phyloP scores from a whole-genome alignment of 1,284 basidiomycete species.

The Sanghuangporus baumii region DNA sequence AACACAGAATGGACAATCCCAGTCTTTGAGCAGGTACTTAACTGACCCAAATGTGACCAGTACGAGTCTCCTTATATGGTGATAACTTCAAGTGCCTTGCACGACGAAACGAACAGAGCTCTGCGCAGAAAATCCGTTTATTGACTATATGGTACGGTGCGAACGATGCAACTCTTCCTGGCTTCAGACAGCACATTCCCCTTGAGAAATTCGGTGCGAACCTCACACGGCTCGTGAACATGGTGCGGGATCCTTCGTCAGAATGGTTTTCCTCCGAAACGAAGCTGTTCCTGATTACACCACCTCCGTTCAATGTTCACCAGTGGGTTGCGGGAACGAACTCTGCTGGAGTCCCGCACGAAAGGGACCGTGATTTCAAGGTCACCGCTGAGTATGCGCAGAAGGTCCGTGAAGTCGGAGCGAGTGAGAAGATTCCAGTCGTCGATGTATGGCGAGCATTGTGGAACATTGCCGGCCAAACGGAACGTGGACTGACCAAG shows the following conservation, averaged over 20 bases:
- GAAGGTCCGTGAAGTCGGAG: slow-evolving; percentile 58
- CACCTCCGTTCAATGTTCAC: slow-evolving; percentile 73
- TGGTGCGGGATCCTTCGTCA: slow-evolving; percentile 58
- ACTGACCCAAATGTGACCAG: slow-evolving; percentile 37
- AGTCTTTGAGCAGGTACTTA: slow-evolving; percentile 63
- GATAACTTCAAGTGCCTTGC: background rate
- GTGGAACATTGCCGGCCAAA: slow-evolving; percentile 59
- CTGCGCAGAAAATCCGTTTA: slow-evolving; percentile 59
- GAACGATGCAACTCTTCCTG: slow-evolving; percentile 66
- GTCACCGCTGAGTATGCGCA: slow-evolving; percentile 64
- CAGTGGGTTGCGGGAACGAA: slow-evolving; percentile 44
- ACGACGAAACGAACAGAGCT: slow-evolving; percentile 38
- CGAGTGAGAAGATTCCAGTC: slow-evolving; percentile 47
- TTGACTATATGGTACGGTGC: slow-evolving; percentile 88
- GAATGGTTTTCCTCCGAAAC: slow-evolving; percentile 69
- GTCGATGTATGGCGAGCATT: slow-evolving; percentile 68
- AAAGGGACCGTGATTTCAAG: slow-evolving; percentile 54
- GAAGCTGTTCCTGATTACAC: slow-evolving; percentile 73
- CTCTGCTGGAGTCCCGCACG: slow-evolving; percentile 36
- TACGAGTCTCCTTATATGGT: slow-evolving; percentile 17
- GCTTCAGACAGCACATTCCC: slow-evolving; percentile 59
- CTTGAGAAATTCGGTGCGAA: slow-evolving; percentile 63
- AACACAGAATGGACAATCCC: slow-evolving; percentile 81
- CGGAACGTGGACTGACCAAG: slow-evolving; percentile 41
- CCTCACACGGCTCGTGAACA: slow-evolving; percentile 53